These are phyloP conservation scores for Aspergillus cavernicola DNA, from an alignment of 495 filamentous ascomycete species.

Conservation along the genomic window DNA sequence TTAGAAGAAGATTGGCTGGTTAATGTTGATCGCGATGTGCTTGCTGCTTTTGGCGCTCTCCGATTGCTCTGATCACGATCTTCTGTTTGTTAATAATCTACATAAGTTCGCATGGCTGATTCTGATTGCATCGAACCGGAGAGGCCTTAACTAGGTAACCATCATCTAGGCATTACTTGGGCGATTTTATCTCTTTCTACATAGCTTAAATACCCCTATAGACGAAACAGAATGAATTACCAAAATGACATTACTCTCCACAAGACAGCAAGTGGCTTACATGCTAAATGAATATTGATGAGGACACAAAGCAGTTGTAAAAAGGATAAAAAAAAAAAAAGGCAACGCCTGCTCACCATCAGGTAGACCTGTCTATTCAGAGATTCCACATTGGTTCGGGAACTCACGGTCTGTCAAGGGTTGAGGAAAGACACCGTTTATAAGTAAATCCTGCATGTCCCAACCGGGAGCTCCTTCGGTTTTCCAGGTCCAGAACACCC, in stretches of 20 bases:
- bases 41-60: constrained; percentile 61
- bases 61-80: constrained; percentile 32
- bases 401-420: constrained; percentile 50
- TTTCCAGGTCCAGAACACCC: constrained; percentile 85
- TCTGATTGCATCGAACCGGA: not conserved
- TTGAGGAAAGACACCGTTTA: constrained; percentile 58
- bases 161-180: not conserved
- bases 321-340: not conserved
- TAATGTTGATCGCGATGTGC: constrained; percentile 83
- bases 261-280: not conserved
- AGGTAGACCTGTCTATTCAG: not conserved
- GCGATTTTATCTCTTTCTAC: not conserved
- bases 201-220: constrained; percentile 7
- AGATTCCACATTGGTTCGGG: constrained; percentile 39
- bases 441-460: constrained; percentile 69
- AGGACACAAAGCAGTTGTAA: not conserved
- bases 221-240: not conserved
- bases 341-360: not conserved
- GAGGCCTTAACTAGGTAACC: not conserved
- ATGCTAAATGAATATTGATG: not conserved
- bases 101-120: not conserved
- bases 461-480: constrained; percentile 85
- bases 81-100: not conserved
- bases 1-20: constrained; percentile 77
- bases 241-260: not conserved